phyloP scores from a whole-genome alignment of 495 filamentous ascomycete species.

The Sordaria brevicollis region DNA sequence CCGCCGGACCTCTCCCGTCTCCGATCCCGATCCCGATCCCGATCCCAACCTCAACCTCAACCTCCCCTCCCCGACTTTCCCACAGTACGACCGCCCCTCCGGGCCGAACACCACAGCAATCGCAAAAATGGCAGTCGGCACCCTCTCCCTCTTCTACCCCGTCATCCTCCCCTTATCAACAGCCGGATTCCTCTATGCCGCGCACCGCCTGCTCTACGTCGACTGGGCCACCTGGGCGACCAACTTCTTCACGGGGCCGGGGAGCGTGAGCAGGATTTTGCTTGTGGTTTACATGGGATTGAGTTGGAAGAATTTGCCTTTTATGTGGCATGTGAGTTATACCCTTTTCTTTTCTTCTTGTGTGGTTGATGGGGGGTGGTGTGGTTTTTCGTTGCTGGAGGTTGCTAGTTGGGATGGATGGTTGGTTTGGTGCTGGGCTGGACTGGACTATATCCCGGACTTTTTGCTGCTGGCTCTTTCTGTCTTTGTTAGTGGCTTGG shows the following conservation, averaged over 20 bases:
- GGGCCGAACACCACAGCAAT: too few relatives aligned
- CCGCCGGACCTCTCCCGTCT: not conserved
- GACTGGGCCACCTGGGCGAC: slow-evolving; percentile 23
- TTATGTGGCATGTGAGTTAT: slow-evolving; percentile 61
- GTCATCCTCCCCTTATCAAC: slow-evolving; percentile 26
- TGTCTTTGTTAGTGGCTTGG: too few relatives aligned
- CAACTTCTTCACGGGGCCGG: slow-evolving; percentile 40
- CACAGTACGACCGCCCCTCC: too few relatives aligned
- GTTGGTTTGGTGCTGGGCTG: not conserved
- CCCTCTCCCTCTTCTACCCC: slow-evolving; percentile 24
- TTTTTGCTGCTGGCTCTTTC: too few relatives aligned
- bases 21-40: not conserved
- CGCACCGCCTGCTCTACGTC: slow-evolving; percentile 24
- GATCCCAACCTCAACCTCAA: too few relatives aligned
- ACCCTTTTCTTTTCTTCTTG: not conserved
- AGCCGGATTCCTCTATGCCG: slow-evolving; percentile 28
- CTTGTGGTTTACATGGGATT: slow-evolving; percentile 42
- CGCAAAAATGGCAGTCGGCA: slow-evolving; percentile 31
- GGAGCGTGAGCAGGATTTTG: slow-evolving; percentile 36
- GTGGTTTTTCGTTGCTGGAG: too few relatives aligned
- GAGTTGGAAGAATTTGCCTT: slow-evolving; percentile 64
- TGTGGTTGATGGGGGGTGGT: not conserved
- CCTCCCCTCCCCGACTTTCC: too few relatives aligned
- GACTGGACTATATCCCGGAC: too few relatives aligned
- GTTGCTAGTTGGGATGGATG: not conserved